phyloP scores from a whole-genome alignment of 257 asterid genomes.

The Nicotiana paniculata region DNA sequence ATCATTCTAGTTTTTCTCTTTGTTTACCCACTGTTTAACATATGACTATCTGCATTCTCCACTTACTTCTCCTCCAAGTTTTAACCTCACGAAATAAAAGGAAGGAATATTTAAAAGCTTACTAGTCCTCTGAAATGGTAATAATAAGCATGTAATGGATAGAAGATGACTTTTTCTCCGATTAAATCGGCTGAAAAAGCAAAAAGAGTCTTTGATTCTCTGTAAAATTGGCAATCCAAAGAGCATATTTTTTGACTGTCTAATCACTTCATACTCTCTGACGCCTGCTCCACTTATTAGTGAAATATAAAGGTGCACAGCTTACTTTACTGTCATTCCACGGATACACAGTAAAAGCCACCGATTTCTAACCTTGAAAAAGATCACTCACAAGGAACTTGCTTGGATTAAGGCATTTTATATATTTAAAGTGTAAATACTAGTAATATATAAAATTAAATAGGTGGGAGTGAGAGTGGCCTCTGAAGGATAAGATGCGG shows the following conservation, averaged over 20 bases:
- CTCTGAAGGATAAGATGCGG: no score
- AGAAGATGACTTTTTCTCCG: background rate
- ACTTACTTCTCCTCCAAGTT: background rate
- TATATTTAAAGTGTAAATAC: background rate
- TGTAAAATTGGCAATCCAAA: slow-evolving; percentile 6
- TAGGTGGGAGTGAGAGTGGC: no score
- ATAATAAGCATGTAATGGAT: background rate
- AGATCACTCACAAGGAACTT: background rate
- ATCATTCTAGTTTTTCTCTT: background rate
- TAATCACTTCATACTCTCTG: slow-evolving; percentile 6
- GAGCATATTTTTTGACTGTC: slow-evolving; percentile 4
- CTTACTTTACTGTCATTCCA: background rate
- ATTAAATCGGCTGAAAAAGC: background rate
- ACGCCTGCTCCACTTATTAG: background rate
- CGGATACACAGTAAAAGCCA: background rate
- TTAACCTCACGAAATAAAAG: background rate
- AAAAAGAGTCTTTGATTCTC: background rate
- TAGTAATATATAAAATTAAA: background rate
- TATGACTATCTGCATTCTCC: background rate
- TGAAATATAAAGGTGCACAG: slow-evolving; percentile 6
- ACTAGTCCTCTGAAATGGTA: background rate
- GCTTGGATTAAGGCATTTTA: background rate
- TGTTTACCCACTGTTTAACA: background rate
- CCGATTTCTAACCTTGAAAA: background rate
- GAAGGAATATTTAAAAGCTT: background rate